Conservation (phyloP, 2,329 filamentous ascomycete species). For the Chlorencoelia australis region DNA sequence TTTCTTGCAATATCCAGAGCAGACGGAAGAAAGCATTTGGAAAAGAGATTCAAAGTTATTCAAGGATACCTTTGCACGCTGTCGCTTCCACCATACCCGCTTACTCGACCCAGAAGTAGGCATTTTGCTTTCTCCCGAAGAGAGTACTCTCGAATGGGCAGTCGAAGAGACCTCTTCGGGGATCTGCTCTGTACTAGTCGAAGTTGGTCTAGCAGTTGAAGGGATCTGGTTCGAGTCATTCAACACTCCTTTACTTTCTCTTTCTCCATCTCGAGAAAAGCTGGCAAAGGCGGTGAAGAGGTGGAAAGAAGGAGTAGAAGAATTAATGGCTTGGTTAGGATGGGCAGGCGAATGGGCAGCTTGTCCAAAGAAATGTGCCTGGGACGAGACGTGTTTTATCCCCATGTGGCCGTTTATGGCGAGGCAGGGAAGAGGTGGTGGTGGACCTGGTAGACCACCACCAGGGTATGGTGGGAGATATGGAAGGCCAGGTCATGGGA, state of each 20-base stretch:
- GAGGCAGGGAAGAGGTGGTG: slow-evolving; percentile 1
- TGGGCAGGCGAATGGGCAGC: slow-evolving; percentile 38
- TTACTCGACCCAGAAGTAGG: slow-evolving; percentile 25
- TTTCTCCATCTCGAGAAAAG: not conserved
- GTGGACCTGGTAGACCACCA: slow-evolving; percentile 3
- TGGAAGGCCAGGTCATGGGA: slow-evolving; percentile 1
- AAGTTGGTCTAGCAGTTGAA: slow-evolving; percentile 35
- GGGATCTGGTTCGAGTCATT: slow-evolving; percentile 26
- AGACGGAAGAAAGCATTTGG: slow-evolving; percentile 24
- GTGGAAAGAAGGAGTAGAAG: slow-evolving; percentile 24
- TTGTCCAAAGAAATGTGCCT: slow-evolving; percentile 32
- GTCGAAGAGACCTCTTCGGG: slow-evolving; percentile 32
- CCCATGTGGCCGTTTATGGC: slow-evolving; percentile 39
- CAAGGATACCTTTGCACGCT: slow-evolving; percentile 31
- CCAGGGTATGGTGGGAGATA: slow-evolving; percentile 7
- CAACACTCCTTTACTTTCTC: not conserved
- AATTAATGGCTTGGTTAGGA: slow-evolving; percentile 40
- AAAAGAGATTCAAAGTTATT: slow-evolving; percentile 26
- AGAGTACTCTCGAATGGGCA: slow-evolving; percentile 30
- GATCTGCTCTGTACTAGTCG: slow-evolving; percentile 33
- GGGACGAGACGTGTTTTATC: slow-evolving; percentile 38
- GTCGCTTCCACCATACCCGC: slow-evolving; percentile 33
- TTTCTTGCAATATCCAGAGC: slow-evolving; percentile 35
- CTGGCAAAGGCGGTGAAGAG: slow-evolving; percentile 20
- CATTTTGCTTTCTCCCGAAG: slow-evolving; percentile 25